A percentile compares a stretch with the other conserved stretches of the same genome.
Conservation (phyloP, 805 yeast genomes). For the Yarrowia hollandica region DNA sequence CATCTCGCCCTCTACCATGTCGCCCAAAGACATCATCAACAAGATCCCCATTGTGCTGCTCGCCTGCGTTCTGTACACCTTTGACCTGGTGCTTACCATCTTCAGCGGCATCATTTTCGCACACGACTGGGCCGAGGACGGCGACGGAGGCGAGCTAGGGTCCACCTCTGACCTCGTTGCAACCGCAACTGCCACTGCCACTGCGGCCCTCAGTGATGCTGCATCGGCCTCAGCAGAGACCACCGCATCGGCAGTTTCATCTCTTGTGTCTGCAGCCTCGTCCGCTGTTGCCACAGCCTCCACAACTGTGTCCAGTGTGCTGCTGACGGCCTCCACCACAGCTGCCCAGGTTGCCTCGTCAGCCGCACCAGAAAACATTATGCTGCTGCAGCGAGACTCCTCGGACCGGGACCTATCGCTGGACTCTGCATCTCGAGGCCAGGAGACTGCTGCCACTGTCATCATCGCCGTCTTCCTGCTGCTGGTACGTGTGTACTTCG, state of each 20-base stretch:
- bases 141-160: conserved; percentile 6
- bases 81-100: conserved; percentile 18
- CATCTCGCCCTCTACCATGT: conserved; percentile 27
- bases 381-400: neutral
- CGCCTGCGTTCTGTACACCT: conserved; percentile 10
- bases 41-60: conserved; percentile 22
- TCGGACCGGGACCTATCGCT: conserved; percentile 7
- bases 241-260: neutral
- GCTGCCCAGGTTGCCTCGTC: neutral
- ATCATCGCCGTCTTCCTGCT: conserved; percentile 50
- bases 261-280: neutral
- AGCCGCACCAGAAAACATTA: neutral
- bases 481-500: conserved; percentile 53
- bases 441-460: conserved; percentile 46
- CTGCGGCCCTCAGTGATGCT: neutral
- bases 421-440: conserved; percentile 36
- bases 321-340: too few relatives aligned
- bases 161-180: neutral
- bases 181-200: neutral
- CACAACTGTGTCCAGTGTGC: too few relatives aligned
- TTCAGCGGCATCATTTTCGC: conserved; percentile 9
- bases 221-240: neutral
- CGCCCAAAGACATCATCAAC: conserved; percentile 26
- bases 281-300: neutral
- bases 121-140: conserved; percentile 13